Conservation (phyloP, 1,284 basidiomycete species). For the Wallemia mellicola region DNA sequence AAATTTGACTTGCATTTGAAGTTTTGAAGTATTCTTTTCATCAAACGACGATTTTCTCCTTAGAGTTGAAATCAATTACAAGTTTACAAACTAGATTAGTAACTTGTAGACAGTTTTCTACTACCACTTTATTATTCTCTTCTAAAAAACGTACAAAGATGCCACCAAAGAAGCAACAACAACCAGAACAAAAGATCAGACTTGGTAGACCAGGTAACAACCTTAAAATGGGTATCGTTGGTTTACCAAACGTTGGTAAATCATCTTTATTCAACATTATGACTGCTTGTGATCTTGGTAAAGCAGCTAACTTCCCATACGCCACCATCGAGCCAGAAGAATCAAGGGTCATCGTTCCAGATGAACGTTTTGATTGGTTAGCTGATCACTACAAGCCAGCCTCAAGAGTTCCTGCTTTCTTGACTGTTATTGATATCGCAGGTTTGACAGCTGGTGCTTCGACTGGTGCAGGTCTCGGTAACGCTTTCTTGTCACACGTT, state of each 20-base stretch:
- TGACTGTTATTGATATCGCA: conserved; percentile 97
- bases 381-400: conserved; percentile 68
- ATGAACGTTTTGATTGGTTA: conserved; percentile 81
- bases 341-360: conserved; percentile 87
- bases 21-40: background rate
- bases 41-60: background rate
- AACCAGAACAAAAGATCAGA: conserved; percentile 47
- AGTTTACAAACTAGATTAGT: background rate
- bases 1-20: background rate
- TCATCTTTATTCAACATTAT: conserved; percentile 85
- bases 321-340: conserved; percentile 69
- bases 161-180: conserved; percentile 45
- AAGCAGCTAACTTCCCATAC: conserved; percentile 95
- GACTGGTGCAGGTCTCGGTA: conserved; percentile 90
- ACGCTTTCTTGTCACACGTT: conserved; percentile 90
- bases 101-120: background rate
- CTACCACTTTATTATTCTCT: background rate
- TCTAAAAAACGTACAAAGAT: conserved; percentile 23
- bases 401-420: conserved; percentile 64
- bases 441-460: conserved; percentile 90
- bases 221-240: conserved; percentile 79
- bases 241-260: conserved; percentile 83
- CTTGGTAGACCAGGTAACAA: conserved; percentile 79
- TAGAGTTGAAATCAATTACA: background rate
- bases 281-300: conserved; percentile 82